Evolutionary conservation across 495 filamentous ascomycete species (phyloP).

Genomic region (Clohesyomyces aquaticus): DNA sequence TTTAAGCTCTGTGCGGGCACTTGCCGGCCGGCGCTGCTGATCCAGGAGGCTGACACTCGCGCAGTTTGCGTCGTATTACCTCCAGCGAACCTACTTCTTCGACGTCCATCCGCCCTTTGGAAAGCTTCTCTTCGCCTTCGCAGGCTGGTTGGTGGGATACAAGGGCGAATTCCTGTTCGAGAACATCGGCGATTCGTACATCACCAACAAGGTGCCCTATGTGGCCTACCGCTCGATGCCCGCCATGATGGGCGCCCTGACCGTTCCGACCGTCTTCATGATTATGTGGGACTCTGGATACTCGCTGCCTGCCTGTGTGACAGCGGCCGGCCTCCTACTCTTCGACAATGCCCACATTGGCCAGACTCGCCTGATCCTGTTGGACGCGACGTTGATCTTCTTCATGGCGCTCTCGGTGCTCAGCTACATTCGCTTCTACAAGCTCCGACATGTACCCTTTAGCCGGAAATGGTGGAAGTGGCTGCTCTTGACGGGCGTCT

Average conservation of each 20-base stretch:
- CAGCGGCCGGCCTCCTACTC: slow-evolving; percentile 83
- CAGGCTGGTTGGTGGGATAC: slow-evolving; percentile 94
- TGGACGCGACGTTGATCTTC: slow-evolving; percentile 92
- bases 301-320: slow-evolving; percentile 85
- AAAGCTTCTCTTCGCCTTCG: slow-evolving; percentile 85
- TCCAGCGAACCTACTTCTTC: slow-evolving; percentile 99
- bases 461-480: slow-evolving; percentile 99
- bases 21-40: too few species aligned
- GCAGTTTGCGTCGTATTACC: slow-evolving; percentile 94
- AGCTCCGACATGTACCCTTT: slow-evolving; percentile 87
- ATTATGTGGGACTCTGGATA: slow-evolving; percentile 99
- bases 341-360: slow-evolving; percentile 99
- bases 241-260: slow-evolving; percentile 85
- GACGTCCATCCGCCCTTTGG: slow-evolving; percentile 98
- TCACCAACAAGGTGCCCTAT: slow-evolving; percentile 95
- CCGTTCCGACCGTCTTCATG: slow-evolving; percentile 89
- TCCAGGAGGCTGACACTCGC: slow-evolving; percentile 14
- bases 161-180: slow-evolving; percentile 98
- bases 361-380: slow-evolving; percentile 91
- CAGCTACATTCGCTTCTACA: slow-evolving; percentile 97
- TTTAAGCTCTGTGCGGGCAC: too few species aligned
- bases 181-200: slow-evolving; percentile 98
- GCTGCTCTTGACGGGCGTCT: slow-evolving; percentile 91
- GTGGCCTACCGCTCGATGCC: slow-evolving; percentile 94
- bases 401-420: slow-evolving; percentile 94